Conservation (phyloP, 1,284 basidiomycete genomes). For the Leccinum solheimii region DNA sequence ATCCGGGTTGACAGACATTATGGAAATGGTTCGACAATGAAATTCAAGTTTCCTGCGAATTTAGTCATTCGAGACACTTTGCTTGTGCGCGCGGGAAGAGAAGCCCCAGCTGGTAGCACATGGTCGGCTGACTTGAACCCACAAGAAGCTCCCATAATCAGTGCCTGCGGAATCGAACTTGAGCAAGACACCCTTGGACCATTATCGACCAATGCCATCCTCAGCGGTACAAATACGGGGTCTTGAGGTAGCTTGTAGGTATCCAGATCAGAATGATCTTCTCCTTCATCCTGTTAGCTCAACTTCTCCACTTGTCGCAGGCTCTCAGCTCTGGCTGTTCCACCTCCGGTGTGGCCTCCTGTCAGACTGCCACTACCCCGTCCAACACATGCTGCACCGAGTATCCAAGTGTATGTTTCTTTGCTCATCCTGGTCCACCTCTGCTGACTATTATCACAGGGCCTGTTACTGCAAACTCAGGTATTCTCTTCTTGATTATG, state of each 20-base stretch:
- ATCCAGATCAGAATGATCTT: slow-evolving; percentile 12
- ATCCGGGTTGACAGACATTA: slow-evolving; percentile 1
- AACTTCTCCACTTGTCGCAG: slow-evolving; percentile 15
- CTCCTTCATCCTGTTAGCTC: slow-evolving; percentile 17
- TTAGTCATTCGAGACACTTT: neutral
- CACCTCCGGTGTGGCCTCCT: slow-evolving; percentile 43
- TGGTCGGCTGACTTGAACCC: neutral
- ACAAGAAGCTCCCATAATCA: neutral
- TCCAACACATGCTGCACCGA: slow-evolving; percentile 55
- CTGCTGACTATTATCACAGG: slow-evolving; percentile 40
- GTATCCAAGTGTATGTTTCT: slow-evolving; percentile 43
- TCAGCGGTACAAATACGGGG: slow-evolving; percentile 19
- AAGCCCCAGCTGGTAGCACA: neutral
- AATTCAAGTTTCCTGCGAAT: neutral
- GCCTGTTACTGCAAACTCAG: slow-evolving; percentile 64
- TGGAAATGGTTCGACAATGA: neutral
- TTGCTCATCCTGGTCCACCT: neutral
- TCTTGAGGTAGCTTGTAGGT: neutral
- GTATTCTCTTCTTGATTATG: slow-evolving; percentile 30
- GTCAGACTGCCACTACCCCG: slow-evolving; percentile 40
- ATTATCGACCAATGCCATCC: neutral
- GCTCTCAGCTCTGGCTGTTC: slow-evolving; percentile 43
- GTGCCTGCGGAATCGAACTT: neutral
- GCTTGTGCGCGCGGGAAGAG: neutral
- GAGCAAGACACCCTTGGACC: neutral